A percentile compares a stretch with the other conserved stretches of the same genome.
Conservation (phyloP, 2,329 filamentous ascomycete species). For the Paramyrothecium sp. region DNA sequence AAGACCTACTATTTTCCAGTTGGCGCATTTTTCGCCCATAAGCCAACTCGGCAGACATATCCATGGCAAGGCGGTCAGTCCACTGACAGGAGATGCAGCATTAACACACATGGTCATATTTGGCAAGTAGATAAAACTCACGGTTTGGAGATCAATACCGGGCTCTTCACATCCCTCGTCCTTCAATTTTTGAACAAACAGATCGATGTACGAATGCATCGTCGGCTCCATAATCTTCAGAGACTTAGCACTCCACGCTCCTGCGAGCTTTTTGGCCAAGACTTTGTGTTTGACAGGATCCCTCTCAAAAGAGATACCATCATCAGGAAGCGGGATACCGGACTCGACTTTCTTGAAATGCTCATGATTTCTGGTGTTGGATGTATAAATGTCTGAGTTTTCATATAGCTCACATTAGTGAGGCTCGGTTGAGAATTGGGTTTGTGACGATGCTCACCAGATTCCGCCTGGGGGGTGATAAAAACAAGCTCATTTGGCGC, state of each 20-base stretch:
- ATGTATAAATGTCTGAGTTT: neutral
- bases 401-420: neutral
- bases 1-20: neutral
- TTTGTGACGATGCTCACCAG: neutral
- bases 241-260: neutral
- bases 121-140: neutral
- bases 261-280: neutral
- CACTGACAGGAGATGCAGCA: neutral
- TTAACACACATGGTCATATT: neutral
- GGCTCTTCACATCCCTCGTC: neutral
- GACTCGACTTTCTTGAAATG: conserved; percentile 1
- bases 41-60: conserved; percentile 1
- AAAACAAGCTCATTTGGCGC: conserved; percentile 1
- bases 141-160: neutral
- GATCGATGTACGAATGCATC: neutral
- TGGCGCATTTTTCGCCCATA: conserved; percentile 1
- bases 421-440: no score
- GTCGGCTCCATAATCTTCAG: neutral
- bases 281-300: neutral
- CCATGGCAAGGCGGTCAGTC: conserved; percentile 1
- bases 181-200: neutral
- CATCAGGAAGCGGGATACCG: neutral
- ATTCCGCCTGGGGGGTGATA: neutral
- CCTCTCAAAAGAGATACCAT: neutral
- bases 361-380: neutral